Evolutionary conservation across 306 rosid genomes (phyloP).

Genomic region (Quercus rubra): DNA sequence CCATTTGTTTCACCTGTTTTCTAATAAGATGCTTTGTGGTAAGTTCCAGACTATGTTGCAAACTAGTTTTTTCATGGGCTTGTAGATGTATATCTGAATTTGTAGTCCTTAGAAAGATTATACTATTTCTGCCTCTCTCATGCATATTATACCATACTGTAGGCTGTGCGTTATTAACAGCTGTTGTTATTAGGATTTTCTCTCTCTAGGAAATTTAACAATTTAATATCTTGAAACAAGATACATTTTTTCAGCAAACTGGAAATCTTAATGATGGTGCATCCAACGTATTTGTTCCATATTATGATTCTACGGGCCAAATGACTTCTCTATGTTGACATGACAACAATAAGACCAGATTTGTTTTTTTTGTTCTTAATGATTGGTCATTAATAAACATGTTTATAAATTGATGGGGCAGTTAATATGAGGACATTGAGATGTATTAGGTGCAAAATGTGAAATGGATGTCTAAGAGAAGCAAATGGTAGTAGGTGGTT

Average conservation of each 20-base stretch:
- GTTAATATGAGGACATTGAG: background rate
- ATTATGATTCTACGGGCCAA: background rate
- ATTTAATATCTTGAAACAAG: background rate
- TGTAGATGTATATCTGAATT: background rate
- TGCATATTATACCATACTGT: background rate
- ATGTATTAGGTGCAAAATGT: background rate
- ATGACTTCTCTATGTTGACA: background rate
- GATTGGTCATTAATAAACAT: background rate
- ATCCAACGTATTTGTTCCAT: background rate
- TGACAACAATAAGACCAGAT: background rate
- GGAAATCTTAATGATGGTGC: background rate
- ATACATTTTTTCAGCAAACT: background rate
- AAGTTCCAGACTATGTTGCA: slow-evolving; percentile 28
- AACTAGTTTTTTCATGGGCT: slow-evolving; percentile 1
- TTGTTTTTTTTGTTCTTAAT: background rate
- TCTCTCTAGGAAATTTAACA: too few species aligned
- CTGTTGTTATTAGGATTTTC: background rate
- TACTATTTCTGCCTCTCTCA: slow-evolving; percentile 10
- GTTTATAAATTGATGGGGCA: background rate
- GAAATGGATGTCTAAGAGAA: background rate
- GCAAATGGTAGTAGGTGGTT: background rate
- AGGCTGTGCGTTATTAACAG: background rate
- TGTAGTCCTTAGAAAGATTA: background rate
- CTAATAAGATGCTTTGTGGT: slow-evolving; percentile 91
- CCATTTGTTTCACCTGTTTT: slow-evolving; percentile 95